Evolutionary conservation across 2,329 filamentous ascomycete genomes (phyloP).

Genomic region (Septoria linicola): DNA sequence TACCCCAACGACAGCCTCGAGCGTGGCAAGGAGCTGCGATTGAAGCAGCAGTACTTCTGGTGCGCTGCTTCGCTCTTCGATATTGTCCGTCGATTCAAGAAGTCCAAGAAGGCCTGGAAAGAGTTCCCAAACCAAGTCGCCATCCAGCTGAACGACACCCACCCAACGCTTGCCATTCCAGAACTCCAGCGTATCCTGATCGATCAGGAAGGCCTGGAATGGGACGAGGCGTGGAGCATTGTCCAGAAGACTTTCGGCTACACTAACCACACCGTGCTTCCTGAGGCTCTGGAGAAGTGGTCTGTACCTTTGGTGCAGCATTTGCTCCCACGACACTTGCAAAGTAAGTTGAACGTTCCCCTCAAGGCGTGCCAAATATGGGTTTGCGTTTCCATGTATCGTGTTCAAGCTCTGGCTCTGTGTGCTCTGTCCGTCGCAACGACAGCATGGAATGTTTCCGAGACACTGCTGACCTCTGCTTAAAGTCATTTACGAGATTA

Average conservation of each 20-base stretch:
- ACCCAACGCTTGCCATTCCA: constrained; percentile 92
- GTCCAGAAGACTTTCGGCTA: constrained; percentile 75
- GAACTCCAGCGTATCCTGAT: constrained; percentile 91
- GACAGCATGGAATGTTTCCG: too few species aligned
- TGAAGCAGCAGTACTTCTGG: constrained; percentile 99
- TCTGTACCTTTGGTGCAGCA: constrained; percentile 90
- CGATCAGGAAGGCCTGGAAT: constrained; percentile 85
- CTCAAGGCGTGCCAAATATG: too few species aligned
- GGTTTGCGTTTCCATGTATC: too few species aligned
- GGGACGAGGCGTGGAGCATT: constrained; percentile 86
- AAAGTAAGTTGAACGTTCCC: too few species aligned
- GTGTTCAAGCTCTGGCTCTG: too few species aligned
- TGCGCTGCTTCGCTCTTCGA: constrained; percentile 94
- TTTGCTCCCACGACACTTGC: constrained; percentile 82
- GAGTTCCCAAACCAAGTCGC: constrained; percentile 94
- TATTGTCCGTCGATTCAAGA: constrained; percentile 97
- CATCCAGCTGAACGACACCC: constrained; percentile 97
- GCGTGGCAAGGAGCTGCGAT: constrained; percentile 88
- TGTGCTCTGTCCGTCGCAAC: too few species aligned
- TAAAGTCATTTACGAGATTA: constrained; percentile 99
- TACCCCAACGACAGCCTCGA: constrained; percentile 98
- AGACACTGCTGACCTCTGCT: too few species aligned
- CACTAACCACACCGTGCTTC: constrained; percentile 97
- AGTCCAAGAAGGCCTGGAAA: constrained; percentile 84
- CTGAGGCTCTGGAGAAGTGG: constrained; percentile 98